These are phyloP conservation scores for Cystobasidiaceae sp. DNA, from an alignment of 1,284 basidiomycete genomes.

Conservation along the genomic window DNA sequence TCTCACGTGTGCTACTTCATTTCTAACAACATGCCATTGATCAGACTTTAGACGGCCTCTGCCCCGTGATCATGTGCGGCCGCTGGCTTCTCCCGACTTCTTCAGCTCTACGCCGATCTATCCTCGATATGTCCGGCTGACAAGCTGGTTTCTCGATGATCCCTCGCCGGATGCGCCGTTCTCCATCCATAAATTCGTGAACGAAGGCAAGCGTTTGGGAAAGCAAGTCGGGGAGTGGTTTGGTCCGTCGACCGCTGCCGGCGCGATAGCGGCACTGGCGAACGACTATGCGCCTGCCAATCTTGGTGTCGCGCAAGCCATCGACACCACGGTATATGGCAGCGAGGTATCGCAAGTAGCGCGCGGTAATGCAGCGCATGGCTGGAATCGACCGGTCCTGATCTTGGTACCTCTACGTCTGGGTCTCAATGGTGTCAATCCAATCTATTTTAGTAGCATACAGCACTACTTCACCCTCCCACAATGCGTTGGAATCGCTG, in stretches of 20 bases:
- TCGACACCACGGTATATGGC: constrained; percentile 77
- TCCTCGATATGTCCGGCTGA: constrained; percentile 69
- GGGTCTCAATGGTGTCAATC: constrained; percentile 88
- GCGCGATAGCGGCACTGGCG: constrained; percentile 83
- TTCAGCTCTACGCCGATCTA: constrained; percentile 37
- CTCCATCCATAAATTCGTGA: constrained; percentile 91
- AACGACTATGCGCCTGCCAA: constrained; percentile 73
- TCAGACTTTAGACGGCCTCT: constrained; percentile 76
- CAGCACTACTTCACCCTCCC: constrained; percentile 88
- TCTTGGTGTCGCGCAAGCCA: constrained; percentile 73
- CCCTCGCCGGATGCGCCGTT: constrained; percentile 85
- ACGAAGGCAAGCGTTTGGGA: constrained; percentile 78
- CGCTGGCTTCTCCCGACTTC: not conserved
- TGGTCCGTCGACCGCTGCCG: constrained; percentile 91
- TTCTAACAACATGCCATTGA: not conserved
- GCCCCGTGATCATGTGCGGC: not conserved
- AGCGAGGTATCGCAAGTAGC: constrained; percentile 80
- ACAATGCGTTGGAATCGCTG: constrained; percentile 92
- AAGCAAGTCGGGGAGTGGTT: constrained; percentile 98
- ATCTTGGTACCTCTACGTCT: constrained; percentile 80
- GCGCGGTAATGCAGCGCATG: constrained; percentile 35
- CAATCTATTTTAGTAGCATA: constrained; percentile 87
- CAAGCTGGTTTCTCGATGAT: constrained; percentile 93
- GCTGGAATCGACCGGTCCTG: constrained; percentile 80
- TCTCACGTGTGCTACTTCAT: not conserved